Evolutionary conservation across 139 green algal species (phyloP).

Genomic region (Coccomyxa sp.): DNA sequence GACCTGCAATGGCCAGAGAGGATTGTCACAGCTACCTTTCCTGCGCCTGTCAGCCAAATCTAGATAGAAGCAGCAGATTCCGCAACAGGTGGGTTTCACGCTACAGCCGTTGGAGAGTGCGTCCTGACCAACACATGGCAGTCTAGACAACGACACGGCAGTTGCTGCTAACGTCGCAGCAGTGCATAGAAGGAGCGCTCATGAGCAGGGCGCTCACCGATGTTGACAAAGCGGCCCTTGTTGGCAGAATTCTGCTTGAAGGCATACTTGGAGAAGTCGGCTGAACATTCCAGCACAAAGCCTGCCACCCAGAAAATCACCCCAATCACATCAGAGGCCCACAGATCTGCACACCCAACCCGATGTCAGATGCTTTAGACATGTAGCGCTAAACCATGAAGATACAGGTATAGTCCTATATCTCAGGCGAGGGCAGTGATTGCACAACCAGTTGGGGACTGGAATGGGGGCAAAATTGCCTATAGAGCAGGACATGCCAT

Average conservation of each 20-base stretch:
- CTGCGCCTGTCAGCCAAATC: too few relatives aligned
- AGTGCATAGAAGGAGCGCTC: not conserved
- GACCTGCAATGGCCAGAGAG: slow-evolving; percentile 25
- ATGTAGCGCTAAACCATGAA: not conserved
- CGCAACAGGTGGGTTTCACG: too few relatives aligned
- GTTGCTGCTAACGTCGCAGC: not conserved
- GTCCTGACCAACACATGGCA: not conserved
- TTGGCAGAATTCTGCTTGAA: slow-evolving; percentile 69
- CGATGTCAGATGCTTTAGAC: not conserved
- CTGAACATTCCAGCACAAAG: slow-evolving; percentile 50
- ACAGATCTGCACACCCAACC: slow-evolving; percentile 5
- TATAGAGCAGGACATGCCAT: not conserved
- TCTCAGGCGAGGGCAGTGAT: too few relatives aligned
- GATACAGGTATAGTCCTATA: too few relatives aligned
- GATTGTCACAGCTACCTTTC: too few relatives aligned
- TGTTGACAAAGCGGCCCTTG: slow-evolving; percentile 75
- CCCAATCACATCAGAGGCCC: slow-evolving; percentile 27
- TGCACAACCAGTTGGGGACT: not conserved
- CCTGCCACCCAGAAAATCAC: slow-evolving; percentile 53
- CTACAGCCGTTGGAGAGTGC: not conserved
- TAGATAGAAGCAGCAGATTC: not conserved
- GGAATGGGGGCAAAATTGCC: not conserved
- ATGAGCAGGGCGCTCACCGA: slow-evolving; percentile 2
- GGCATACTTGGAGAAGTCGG: slow-evolving; percentile 76
- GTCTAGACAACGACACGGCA: not conserved